These are phyloP conservation scores for Pythium apleroticum DNA, from an alignment of 352 stramenopile genomes.

Conservation along the genomic window DNA sequence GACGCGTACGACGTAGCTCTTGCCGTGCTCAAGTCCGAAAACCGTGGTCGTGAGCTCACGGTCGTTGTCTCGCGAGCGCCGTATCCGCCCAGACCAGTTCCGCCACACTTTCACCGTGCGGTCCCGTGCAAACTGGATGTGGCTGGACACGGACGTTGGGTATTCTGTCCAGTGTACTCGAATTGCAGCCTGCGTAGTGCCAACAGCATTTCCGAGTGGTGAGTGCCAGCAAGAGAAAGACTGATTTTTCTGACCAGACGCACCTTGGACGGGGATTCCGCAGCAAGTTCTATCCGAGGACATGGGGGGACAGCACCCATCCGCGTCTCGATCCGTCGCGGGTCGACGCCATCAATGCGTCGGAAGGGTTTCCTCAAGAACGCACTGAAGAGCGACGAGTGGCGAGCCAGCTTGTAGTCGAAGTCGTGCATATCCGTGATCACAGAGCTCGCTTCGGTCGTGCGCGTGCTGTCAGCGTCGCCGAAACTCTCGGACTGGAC, in stretches of 20 bases:
- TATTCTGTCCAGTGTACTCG: conserved; percentile 58
- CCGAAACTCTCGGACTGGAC: conserved; percentile 80
- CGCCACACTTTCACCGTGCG: conserved; percentile 81
- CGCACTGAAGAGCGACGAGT: conserved; percentile 57
- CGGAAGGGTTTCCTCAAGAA: conserved; percentile 76
- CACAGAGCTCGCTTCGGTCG: conserved; percentile 73
- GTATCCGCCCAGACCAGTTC: conserved; percentile 58
- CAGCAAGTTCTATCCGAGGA: conserved; percentile 42
- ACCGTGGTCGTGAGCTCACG: conserved; percentile 62
- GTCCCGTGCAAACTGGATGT: conserved; percentile 73
- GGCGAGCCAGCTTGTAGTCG: conserved; percentile 44
- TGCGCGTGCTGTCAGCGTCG: conserved; percentile 65
- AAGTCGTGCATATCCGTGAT: conserved; percentile 56
- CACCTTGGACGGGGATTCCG: conserved; percentile 71
- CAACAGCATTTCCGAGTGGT: not conserved
- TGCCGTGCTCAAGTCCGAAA: conserved; percentile 66
- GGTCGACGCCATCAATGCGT: conserved; percentile 51
- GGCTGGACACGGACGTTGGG: conserved; percentile 50
- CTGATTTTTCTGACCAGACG: not conserved
- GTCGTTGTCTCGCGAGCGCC: conserved; percentile 46
- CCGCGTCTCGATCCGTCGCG: conserved; percentile 36
- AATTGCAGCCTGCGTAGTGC: conserved; percentile 48
- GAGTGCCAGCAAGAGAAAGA: not conserved
- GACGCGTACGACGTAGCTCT: conserved; percentile 73
- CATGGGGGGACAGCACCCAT: conserved; percentile 44